Base-by-base conservation (phyloP, 768 basidiomycete genomes). In the Lentinula guzmanii region DNA sequence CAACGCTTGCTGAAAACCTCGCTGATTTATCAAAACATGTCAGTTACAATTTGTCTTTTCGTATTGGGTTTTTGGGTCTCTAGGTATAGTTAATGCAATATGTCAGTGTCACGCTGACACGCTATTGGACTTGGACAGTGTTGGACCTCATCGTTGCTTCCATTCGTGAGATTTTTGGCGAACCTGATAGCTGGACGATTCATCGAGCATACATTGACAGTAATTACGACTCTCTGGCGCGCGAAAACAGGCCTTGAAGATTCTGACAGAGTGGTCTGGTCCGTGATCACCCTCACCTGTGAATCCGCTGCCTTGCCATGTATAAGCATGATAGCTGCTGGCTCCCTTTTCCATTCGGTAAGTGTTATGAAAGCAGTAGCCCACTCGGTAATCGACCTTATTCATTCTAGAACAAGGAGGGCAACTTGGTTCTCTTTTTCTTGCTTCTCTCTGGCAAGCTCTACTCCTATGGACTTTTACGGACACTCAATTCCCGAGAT, bases 401-500 rank as follows among this genome's bases (percentile, higher is more conserved):
- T 28, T 50, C n/a, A 24, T 58, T 33, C 37, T 31, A 53, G 43
- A 31, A 37, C 7, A 42, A 39, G 18, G 7, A 46, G 16, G 73
- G 76, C 59, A 74, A 79, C 63, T 70, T 82, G 6, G 75, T 79
- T 35, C 66, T 82, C 5, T 77, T 83, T 64, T 83, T 84, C 65
- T 71, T 78, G 37, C 66, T 83, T 16, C 68, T 81, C 52, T 79
- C 80, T 3, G 81, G 82, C 41, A 84, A 84, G 65, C 72, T 84
- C 41, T 66, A 79, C 48, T 65, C 71, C 4, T 72, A 78, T 45
- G 78, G 76, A 10, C 70, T 77, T 67, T 66, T 78, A 41, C 74
- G 75, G 24, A 75, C 75, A 1, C 66, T 79, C 39, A 52, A 60
- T 18, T 18, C 50, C 51, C 41, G 61, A 6, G 45, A 51, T 21